Percentiles rank a stretch among this genome's conserved stretches.
Evolutionary conservation across 192 early-diverging fungal species (phyloP).

Genomic region (Chytriomyces hyalinus): DNA sequence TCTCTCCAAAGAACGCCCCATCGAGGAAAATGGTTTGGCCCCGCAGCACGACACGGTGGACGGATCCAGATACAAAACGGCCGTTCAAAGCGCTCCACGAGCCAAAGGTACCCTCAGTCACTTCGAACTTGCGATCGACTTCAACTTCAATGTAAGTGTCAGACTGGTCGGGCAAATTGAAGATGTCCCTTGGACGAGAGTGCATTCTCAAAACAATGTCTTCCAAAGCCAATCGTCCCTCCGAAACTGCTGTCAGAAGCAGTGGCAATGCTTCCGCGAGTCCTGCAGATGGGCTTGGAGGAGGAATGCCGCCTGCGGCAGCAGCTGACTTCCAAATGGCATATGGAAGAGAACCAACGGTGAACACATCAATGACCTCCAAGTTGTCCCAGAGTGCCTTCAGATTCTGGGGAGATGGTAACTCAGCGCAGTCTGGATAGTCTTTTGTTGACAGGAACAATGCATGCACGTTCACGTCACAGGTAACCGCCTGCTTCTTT

Average conservation of each 20-base stretch:
- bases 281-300: conserved; percentile 51
- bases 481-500: conserved; percentile 85
- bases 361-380: conserved; percentile 88
- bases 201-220: conserved; percentile 80
- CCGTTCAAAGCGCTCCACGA: conserved; percentile 68
- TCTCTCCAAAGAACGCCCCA: conserved; percentile 64
- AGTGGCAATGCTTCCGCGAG: conserved; percentile 75
- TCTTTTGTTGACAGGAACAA: conserved; percentile 74
- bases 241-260: conserved; percentile 80
- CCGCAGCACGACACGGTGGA: conserved; percentile 89
- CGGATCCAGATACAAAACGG: conserved; percentile 66
- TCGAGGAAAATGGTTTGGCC: conserved; percentile 88
- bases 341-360: conserved; percentile 75
- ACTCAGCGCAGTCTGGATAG: conserved; percentile 12
- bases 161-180: conserved; percentile 87
- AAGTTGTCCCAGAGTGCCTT: conserved; percentile 81
- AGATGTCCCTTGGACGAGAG: conserved; percentile 87
- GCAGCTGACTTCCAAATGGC: conserved; percentile 58
- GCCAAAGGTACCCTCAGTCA: conserved; percentile 41
- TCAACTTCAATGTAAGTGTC: conserved; percentile 96
- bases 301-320: conserved; percentile 6
- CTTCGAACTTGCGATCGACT: conserved; percentile 69
- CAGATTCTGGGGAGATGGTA: conserved; percentile 61
- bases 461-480: conserved; percentile 90
- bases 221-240: conserved; percentile 75